Evolutionary conservation across 108 stramenopile genomes (phyloP).

Genomic region (Cyclotella baltica): DNA sequence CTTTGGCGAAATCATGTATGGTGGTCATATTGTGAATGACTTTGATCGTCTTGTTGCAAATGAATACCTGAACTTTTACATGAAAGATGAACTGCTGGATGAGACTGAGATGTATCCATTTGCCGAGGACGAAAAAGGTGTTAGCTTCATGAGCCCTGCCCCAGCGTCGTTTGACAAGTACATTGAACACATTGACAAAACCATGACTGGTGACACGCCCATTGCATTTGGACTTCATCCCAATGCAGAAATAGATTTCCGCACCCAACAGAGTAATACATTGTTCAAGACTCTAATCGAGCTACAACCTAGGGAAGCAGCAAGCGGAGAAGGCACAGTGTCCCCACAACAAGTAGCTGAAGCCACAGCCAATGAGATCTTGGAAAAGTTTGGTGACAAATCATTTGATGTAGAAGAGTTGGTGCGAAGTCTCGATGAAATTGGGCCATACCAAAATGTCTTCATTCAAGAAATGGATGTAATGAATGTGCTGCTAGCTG

Average conservation of each 20-base stretch:
- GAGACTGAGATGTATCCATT: conserved; percentile 94
- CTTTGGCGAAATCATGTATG: conserved; percentile 96
- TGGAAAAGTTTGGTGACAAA: conserved; percentile 89
- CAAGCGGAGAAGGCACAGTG: conserved; percentile 46
- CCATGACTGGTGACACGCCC: conserved; percentile 83
- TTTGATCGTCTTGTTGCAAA: conserved; percentile 91
- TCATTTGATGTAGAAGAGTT: conserved; percentile 88
- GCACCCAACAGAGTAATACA: conserved; percentile 82
- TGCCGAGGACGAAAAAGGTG: conserved; percentile 87
- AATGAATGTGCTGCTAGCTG: conserved; percentile 82
- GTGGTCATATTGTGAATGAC: conserved; percentile 96
- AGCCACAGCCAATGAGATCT: conserved; percentile 58
- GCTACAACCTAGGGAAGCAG: conserved; percentile 61
- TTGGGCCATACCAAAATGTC: conserved; percentile 93
- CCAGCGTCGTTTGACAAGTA: conserved; percentile 93
- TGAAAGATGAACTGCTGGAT: conserved; percentile 93
- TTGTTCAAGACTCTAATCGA: conserved; percentile 69
- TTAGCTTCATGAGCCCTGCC: conserved; percentile 82
- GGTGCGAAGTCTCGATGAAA: conserved; percentile 68
- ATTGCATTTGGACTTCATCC: conserved; percentile 95
- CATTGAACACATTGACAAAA: conserved; percentile 87
- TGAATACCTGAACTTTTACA: conserved; percentile 90
- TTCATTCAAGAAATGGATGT: conserved; percentile 94
- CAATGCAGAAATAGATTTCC: conserved; percentile 94
- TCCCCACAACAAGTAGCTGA: conserved; percentile 75